Conservation (phyloP, 441 rosid species). For the Jatropha podagrica region DNA sequence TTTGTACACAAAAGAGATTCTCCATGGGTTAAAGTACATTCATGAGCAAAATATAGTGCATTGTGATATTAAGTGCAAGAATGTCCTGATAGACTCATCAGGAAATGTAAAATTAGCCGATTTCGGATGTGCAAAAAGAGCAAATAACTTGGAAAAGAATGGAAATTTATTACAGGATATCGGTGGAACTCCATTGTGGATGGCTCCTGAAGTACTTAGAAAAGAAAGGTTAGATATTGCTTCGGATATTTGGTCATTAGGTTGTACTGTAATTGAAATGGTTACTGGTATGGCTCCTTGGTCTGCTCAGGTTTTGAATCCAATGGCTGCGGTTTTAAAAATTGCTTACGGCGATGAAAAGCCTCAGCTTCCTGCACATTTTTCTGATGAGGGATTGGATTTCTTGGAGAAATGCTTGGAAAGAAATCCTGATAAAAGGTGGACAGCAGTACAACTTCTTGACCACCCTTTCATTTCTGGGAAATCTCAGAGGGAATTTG, state of each 20-base stretch:
- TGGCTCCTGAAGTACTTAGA: conserved; percentile 45
- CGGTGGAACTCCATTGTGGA: conserved; percentile 42
- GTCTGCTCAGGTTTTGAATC: conserved; percentile 25
- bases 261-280: conserved; percentile 43
- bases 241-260: conserved; percentile 43
- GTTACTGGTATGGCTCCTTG: conserved; percentile 41
- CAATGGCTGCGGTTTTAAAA: conserved; percentile 31
- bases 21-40: conserved; percentile 33
- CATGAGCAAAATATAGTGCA: conserved; percentile 37
- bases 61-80: conserved; percentile 40
- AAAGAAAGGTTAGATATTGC: conserved; percentile 30
- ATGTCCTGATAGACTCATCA: conserved; percentile 26
- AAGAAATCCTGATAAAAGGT: conserved; percentile 29
- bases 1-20: conserved; percentile 30
- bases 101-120: conserved; percentile 40
- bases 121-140: conserved; percentile 36
- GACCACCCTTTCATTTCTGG: conserved; percentile 30
- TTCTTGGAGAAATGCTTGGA: conserved; percentile 36
- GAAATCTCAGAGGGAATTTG: conserved; percentile 1
- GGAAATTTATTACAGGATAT: neutral
- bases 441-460: conserved; percentile 34
- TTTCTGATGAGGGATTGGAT: conserved; percentile 29
- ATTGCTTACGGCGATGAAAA: conserved; percentile 28
- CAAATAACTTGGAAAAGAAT: neutral
- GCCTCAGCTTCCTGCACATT: conserved; percentile 32